Percentiles rank a stretch among this genome's conserved stretches.
Evolutionary conservation across 202 grass and related monocot species (phyloP).

Genomic region (Panicum hallii): DNA sequence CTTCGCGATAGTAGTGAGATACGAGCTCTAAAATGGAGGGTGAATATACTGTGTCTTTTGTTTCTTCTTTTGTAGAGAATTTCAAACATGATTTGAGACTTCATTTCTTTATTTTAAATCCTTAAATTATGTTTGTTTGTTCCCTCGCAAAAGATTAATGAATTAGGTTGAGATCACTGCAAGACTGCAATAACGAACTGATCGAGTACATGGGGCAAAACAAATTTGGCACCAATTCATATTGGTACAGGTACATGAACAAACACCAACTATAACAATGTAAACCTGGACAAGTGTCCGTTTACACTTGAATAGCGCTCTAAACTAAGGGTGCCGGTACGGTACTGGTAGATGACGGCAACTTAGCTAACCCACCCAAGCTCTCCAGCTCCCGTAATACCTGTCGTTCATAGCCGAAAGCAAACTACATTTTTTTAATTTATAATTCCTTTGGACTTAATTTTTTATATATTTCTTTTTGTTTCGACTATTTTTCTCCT

Average conservation of each 20-base stretch:
- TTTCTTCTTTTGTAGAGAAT: background rate
- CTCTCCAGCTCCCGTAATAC: slow-evolving; percentile 18
- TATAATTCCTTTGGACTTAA: background rate
- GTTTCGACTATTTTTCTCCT: background rate
- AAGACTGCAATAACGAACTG: background rate
- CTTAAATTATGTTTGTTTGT: background rate
- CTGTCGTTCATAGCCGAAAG: background rate
- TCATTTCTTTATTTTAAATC: background rate
- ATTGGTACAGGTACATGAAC: slow-evolving; percentile 15
- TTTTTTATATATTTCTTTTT: background rate
- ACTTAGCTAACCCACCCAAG: slow-evolving; percentile 55
- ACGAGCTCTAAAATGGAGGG: background rate
- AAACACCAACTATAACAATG: slow-evolving; percentile 40
- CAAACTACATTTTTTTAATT: too few relatives aligned
- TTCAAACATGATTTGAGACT: background rate
- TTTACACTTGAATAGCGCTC: background rate
- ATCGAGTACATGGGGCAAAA: background rate
- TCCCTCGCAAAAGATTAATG: background rate
- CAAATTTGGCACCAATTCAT: background rate
- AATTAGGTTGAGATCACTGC: background rate
- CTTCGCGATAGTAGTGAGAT: background rate
- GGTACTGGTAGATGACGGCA: background rate
- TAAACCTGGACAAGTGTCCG: background rate
- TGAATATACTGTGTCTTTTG: background rate
- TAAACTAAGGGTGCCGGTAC: slow-evolving; percentile 12